Evolutionary conservation across 2,329 filamentous ascomycete species (phyloP).

Genomic region (Lachnellula subtilissima): DNA sequence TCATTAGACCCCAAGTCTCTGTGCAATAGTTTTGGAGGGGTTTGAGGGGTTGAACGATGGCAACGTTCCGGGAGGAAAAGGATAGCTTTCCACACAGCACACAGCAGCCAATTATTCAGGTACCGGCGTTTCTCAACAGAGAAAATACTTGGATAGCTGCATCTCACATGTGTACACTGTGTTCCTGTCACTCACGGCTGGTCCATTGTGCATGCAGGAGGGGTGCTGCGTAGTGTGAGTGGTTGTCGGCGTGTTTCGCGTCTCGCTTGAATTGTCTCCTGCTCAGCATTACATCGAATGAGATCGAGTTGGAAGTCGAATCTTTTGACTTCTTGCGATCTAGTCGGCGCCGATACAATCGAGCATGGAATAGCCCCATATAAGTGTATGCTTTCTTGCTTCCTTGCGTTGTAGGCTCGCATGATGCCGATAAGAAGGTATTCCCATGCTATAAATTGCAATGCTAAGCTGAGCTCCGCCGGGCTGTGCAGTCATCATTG

Average conservation of each 20-base stretch:
- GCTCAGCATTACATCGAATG: constrained; percentile 14
- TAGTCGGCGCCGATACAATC: constrained; percentile 9
- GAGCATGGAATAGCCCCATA: constrained; percentile 17
- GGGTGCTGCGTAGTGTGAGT: constrained; percentile 22
- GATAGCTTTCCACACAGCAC: too few relatives aligned
- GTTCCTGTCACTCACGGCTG: constrained; percentile 6
- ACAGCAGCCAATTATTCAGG: not conserved
- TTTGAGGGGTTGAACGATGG: not conserved
- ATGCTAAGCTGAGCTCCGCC: constrained; percentile 2
- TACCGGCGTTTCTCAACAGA: not conserved
- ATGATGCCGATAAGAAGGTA: constrained; percentile 17
- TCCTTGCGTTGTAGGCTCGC: constrained; percentile 9
- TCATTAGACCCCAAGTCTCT: not conserved
- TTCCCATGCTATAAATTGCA: constrained; percentile 5
- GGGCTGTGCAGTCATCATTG: constrained; percentile 7
- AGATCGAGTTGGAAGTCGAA: constrained; percentile 2
- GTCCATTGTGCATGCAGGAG: constrained; percentile 20
- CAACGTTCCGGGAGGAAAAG: too few relatives aligned
- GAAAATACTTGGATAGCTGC: constrained; percentile 14
- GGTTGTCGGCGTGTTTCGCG: constrained; percentile 23
- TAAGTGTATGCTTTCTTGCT: constrained; percentile 8
- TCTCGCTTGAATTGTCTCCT: constrained; percentile 17
- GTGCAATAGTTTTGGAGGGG: not conserved
- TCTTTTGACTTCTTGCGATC: constrained; percentile 9
- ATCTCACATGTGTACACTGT: constrained; percentile 15